Percentiles rank a stretch among this genome's conserved stretches.
These are phyloP conservation scores for Fusarium avenaceum DNA, from an alignment of 2,329 filamentous ascomycete species.

Conservation along the genomic window DNA sequence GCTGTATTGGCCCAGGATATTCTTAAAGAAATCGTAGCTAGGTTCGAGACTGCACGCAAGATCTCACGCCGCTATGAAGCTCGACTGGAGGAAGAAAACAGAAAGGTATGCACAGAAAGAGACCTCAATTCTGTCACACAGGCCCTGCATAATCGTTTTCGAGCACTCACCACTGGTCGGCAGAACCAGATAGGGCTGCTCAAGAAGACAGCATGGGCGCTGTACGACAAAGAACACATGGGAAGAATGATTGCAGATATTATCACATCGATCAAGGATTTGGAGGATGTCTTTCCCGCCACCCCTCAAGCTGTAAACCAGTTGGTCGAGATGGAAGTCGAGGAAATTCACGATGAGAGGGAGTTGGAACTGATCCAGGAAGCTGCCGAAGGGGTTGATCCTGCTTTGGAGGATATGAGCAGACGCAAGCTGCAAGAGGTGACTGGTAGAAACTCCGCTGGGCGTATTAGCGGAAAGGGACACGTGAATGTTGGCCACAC, in stretches of 20 bases:
- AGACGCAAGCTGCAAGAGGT: not conserved
- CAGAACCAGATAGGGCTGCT: not conserved
- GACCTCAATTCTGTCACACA: not conserved
- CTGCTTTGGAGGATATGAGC: accelerated
- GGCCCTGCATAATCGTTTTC: not conserved
- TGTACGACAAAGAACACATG: conserved; percentile 31
- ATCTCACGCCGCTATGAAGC: not conserved
- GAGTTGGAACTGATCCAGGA: not conserved
- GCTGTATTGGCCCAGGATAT: accelerated
- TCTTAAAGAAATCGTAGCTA: not conserved
- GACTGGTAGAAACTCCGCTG: not conserved
- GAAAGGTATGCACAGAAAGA: not conserved
- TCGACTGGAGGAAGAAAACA: accelerated
- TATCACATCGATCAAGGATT: conserved; percentile 40
- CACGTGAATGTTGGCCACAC: not conserved
- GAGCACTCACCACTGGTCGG: not conserved
- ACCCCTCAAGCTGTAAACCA: accelerated
- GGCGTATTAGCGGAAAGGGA: not conserved
- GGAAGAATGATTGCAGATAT: conserved; percentile 44
- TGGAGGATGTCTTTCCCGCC: conserved; percentile 35
- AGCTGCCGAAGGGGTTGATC: accelerated
- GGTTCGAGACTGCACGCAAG: not conserved
- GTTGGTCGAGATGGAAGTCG: not conserved
- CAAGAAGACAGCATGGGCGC: conserved; percentile 19
- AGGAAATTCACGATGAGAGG: not conserved